Percentiles rank a stretch among this genome's conserved stretches.
phyloP scores from a whole-genome alignment of 768 basidiomycete genomes.

The Leccinum barrowsii region DNA sequence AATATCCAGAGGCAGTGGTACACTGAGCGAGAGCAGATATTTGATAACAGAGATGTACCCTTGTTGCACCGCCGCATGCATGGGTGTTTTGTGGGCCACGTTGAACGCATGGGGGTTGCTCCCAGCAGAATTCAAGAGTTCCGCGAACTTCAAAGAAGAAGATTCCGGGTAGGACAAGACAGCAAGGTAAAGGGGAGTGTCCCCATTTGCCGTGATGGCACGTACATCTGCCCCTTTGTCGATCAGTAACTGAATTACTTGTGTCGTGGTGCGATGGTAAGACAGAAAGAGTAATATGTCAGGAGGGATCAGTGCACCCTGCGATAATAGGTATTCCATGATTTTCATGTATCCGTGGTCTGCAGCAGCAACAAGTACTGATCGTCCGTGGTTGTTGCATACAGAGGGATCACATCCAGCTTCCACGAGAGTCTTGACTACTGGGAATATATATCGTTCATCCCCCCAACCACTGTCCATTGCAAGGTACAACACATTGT shows the following conservation, averaged over 20 bases:
- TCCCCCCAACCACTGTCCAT: rapidly evolving
- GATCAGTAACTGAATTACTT: not conserved
- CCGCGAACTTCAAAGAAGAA: not conserved
- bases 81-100: not conserved
- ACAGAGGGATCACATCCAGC: not conserved
- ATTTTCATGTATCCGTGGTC: not conserved
- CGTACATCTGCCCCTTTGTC: not conserved
- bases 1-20: not conserved
- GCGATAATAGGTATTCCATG: not conserved
- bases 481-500: not conserved
- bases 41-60: not conserved
- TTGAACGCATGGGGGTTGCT: not conserved
- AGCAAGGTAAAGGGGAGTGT: not conserved
- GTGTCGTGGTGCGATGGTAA: not conserved
- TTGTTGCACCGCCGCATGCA: not conserved
- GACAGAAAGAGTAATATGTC: not conserved
- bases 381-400: not conserved
- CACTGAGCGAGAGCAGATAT: not conserved
- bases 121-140: not conserved
- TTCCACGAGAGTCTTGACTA: not conserved
- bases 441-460: rapidly evolving
- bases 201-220: not conserved
- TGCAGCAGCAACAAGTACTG: not conserved
- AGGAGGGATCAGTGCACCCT: not conserved
- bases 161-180: not conserved